phyloP scores from a whole-genome alignment of 2,329 filamentous ascomycete genomes.

The Nemania serpens region DNA sequence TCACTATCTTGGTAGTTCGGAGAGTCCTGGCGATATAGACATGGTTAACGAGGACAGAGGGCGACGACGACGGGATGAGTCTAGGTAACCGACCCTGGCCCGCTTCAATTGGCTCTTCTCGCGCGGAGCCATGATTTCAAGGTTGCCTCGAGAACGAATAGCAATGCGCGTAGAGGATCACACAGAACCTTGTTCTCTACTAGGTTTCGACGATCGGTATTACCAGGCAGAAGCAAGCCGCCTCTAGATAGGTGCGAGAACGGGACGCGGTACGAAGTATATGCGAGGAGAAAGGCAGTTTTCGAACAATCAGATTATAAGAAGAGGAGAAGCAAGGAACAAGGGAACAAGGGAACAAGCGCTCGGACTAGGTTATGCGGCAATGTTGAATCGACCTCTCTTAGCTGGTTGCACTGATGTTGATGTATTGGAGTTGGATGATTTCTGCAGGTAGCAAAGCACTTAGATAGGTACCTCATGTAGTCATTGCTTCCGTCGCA shows the following conservation, averaged over 20 bases:
- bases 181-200: background rate
- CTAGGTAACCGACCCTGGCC: conserved; percentile 63
- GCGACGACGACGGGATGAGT: conserved; percentile 21
- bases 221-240: conserved; percentile 1
- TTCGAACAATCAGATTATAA: background rate
- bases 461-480: background rate
- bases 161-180: background rate
- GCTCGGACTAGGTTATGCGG: background rate
- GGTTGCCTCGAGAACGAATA: conserved; percentile 13
- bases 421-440: too few species aligned
- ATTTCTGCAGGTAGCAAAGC: background rate
- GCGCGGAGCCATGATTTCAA: conserved; percentile 65
- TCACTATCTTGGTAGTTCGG: conserved; percentile 67
- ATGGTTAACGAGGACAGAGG: conserved; percentile 23
- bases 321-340: background rate
- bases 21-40: conserved; percentile 33
- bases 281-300: background rate
- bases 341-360: background rate
- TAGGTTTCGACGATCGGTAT: background rate
- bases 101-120: conserved; percentile 89
- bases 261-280: too few species aligned
- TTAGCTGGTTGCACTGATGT: too few species aligned
- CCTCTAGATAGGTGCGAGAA: background rate
- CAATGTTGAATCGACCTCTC: background rate
- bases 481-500: background rate